phyloP scores from a whole-genome alignment of 169 alveolate species.

The Miamiensis avidus region DNA sequence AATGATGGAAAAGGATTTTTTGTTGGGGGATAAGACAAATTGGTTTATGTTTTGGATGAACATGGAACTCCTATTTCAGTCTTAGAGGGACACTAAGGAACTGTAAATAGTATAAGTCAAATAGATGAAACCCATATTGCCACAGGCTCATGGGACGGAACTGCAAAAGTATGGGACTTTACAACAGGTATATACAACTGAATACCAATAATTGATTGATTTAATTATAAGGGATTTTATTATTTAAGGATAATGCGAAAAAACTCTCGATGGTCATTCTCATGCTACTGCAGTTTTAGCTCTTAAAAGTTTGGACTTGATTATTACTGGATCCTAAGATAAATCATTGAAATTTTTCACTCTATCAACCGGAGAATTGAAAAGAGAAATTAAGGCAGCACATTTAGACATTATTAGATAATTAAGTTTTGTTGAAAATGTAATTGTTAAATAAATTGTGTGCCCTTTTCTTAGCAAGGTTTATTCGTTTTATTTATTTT shows the following conservation, averaged over 20 bases:
- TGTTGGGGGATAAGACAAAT: conserved; percentile 73
- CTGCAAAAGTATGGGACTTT: conserved; percentile 84
- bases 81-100: conserved; percentile 74
- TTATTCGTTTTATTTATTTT: too few species aligned
- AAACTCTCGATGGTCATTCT: conserved; percentile 65
- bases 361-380: conserved; percentile 49
- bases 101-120: conserved; percentile 64
- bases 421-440: conserved; percentile 58
- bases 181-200: conserved; percentile 46
- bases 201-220: too few species aligned
- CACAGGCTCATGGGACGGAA: conserved; percentile 89
- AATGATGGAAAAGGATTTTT: conserved; percentile 57
- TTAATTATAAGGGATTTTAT: too few species aligned
- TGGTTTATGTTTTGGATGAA: conserved; percentile 65
- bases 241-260: conserved; percentile 20
- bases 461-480: too few species aligned
- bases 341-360: conserved; percentile 79
- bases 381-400: conserved; percentile 62
- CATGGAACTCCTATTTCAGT: conserved; percentile 64
- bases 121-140: conserved; percentile 55
- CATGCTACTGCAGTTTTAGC: conserved; percentile 84
- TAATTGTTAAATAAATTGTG: too few species aligned
- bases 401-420: conserved; percentile 87
- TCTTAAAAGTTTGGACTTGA: conserved; percentile 41
- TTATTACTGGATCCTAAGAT: conserved; percentile 82